These are phyloP conservation scores for Sphagnum tenellum DNA, from an alignment of 225 moss, liverwort and hornwort genomes.

Conservation along the genomic window DNA sequence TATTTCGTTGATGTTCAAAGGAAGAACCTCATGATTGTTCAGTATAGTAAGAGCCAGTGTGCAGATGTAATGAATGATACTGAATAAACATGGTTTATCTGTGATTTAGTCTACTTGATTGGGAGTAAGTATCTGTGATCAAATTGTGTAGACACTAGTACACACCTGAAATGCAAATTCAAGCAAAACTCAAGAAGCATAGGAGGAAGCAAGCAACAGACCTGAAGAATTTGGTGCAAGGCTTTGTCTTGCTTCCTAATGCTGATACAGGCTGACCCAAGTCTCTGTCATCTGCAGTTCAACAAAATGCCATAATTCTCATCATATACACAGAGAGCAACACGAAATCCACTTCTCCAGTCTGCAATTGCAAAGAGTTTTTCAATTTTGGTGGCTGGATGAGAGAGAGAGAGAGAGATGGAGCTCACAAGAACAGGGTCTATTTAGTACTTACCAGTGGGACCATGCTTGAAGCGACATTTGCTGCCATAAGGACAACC, in stretches of 20 bases:
- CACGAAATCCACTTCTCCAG: neutral
- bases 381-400: neutral
- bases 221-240: conserved; percentile 99
- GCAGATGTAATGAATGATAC: too few species aligned
- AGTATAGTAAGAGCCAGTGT: too few species aligned
- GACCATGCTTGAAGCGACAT: conserved; percentile 48
- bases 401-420: neutral
- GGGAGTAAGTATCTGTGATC: too few species aligned
- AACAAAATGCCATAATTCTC: neutral
- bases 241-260: conserved; percentile 93
- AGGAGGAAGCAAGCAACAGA: conserved; percentile 9
- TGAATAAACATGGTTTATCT: too few species aligned
- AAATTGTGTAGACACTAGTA: too few species aligned
- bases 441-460: conserved; percentile 18
- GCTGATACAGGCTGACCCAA: conserved; percentile 66
- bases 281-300: conserved; percentile 64
- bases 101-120: too few species aligned
- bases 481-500: conserved; percentile 48
- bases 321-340: neutral
- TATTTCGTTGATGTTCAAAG: too few species aligned
- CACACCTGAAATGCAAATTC: neutral
- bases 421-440: too few species aligned
- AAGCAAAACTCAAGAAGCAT: neutral
- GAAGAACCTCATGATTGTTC: too few species aligned
- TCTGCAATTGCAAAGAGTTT: neutral